Evolutionary conservation across 495 filamentous ascomycete genomes (phyloP).

Genomic region (Trichocladium uniseriatum): DNA sequence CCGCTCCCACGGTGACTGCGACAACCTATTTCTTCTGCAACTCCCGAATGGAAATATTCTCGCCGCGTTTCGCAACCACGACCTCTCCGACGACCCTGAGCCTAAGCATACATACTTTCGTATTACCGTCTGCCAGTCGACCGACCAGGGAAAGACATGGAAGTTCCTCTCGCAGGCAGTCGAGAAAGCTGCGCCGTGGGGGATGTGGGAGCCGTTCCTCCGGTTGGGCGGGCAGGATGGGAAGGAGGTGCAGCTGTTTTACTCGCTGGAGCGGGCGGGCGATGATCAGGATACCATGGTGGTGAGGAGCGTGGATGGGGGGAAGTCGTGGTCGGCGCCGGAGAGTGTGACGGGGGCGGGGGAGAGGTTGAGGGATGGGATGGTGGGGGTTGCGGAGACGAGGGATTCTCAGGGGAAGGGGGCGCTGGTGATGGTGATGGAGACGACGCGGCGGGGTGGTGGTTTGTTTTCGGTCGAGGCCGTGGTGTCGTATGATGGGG

Average conservation of each 20-base stretch:
- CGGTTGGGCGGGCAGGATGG: slow-evolving; percentile 30
- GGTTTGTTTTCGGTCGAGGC: slow-evolving; percentile 49
- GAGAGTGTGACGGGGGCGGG: slow-evolving; percentile 20
- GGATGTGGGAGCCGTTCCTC: slow-evolving; percentile 58
- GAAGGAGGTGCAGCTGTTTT: slow-evolving; percentile 48
- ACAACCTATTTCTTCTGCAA: slow-evolving; percentile 52
- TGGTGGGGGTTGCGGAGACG: slow-evolving; percentile 44
- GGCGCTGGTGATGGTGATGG: slow-evolving; percentile 50
- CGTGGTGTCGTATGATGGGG: slow-evolving; percentile 49
- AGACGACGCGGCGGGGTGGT: slow-evolving; percentile 42
- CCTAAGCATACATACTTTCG: slow-evolving; percentile 44
- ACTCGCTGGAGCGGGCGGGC: slow-evolving; percentile 27
- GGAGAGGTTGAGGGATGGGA: slow-evolving; percentile 44
- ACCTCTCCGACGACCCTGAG: slow-evolving; percentile 23
- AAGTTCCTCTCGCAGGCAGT: slow-evolving; percentile 44
- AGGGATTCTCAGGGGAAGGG: slow-evolving; percentile 20
- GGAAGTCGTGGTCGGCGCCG: slow-evolving; percentile 40
- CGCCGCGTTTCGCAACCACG: slow-evolving; percentile 57
- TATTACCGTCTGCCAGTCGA: slow-evolving; percentile 51
- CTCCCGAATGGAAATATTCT: slow-evolving; percentile 40
- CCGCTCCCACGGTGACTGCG: slow-evolving; percentile 40
- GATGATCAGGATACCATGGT: slow-evolving; percentile 50
- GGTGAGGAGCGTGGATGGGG: slow-evolving; percentile 46
- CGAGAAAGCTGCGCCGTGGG: slow-evolving; percentile 25
- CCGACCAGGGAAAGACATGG: slow-evolving; percentile 47